phyloP scores from a whole-genome alignment of 2,329 filamentous ascomycete species.

The Lojkania enalia region DNA sequence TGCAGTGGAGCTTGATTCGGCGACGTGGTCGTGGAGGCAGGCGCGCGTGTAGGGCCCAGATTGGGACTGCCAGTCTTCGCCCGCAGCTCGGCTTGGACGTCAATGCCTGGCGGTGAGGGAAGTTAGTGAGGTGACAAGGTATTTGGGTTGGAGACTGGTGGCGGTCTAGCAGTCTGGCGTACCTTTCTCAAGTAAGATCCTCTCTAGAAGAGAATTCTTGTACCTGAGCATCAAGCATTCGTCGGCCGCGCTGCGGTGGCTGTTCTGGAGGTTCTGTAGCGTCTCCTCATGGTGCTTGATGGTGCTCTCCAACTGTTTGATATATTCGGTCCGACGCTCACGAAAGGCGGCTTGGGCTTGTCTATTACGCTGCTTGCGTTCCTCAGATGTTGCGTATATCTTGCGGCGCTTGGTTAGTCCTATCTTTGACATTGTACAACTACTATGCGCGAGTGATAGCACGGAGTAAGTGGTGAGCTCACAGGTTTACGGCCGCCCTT shows the following conservation, averaged over 20 bases:
- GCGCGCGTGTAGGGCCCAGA: conserved; percentile 64
- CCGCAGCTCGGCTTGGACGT: conserved; percentile 93
- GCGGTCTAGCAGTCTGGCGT: conserved; percentile 13
- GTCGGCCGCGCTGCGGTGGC: conserved; percentile 90
- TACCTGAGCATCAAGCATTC: conserved; percentile 98
- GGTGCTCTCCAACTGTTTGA: conserved; percentile 96
- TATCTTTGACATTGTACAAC: conserved; percentile 37
- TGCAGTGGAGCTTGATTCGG: conserved; percentile 66
- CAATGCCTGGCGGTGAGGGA: conserved; percentile 71
- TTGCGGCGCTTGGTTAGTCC: conserved; percentile 54
- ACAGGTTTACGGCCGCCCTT: conserved; percentile 98
- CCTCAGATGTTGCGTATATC: conserved; percentile 99
- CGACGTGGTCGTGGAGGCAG: conserved; percentile 60
- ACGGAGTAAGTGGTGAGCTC: conserved; percentile 49
- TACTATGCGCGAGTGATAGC: conserved; percentile 27
- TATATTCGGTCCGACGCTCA: conserved; percentile 96
- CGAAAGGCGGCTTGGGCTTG: conserved; percentile 97
- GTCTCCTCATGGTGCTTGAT: conserved; percentile 97
- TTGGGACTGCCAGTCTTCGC: conserved; percentile 89
- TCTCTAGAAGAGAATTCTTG: conserved; percentile 94
- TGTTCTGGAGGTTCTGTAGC: conserved; percentile 87
- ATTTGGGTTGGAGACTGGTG: not conserved
- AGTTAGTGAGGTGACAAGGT: conserved; percentile 19
- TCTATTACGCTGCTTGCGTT: conserved; percentile 95
- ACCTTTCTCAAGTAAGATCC: conserved; percentile 97